phyloP scores from a whole-genome alignment of 2,329 filamentous ascomycete species.

The Scedosporium aurantiacum region DNA sequence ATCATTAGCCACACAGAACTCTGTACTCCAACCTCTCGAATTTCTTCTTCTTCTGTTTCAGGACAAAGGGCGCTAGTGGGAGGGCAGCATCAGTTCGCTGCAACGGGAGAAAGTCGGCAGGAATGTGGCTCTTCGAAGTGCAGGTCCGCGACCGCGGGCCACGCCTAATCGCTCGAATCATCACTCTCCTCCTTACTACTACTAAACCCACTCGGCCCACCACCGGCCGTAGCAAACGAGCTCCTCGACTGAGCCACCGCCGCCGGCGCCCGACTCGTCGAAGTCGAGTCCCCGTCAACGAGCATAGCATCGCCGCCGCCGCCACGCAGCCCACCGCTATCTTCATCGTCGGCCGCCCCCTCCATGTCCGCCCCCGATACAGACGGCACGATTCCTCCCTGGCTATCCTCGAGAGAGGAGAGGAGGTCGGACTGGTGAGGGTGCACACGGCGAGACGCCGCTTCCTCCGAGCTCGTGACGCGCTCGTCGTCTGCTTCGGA shows the following conservation, averaged over 20 bases:
- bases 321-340: no score
- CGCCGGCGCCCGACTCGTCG: neutral
- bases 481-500: conserved; percentile 18
- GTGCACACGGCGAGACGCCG: neutral
- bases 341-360: no score
- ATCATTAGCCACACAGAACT: no score
- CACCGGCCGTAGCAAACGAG: conserved; percentile 1
- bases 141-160: no score
- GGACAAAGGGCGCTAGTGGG: no score
- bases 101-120: no score
- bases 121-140: no score
- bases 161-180: neutral
- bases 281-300: neutral
- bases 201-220: conserved; percentile 2
- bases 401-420: neutral
- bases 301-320: neutral
- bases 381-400: neutral
- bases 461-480: conserved; percentile 17
- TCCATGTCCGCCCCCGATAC: neutral
- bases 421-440: neutral
- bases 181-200: neutral
- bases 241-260: neutral
- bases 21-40: no score
- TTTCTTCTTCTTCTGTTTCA: no score
- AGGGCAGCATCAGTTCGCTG: no score